phyloP scores from a whole-genome alignment of 2,329 filamentous ascomycete species.

The Colletotrichum karsti region DNA sequence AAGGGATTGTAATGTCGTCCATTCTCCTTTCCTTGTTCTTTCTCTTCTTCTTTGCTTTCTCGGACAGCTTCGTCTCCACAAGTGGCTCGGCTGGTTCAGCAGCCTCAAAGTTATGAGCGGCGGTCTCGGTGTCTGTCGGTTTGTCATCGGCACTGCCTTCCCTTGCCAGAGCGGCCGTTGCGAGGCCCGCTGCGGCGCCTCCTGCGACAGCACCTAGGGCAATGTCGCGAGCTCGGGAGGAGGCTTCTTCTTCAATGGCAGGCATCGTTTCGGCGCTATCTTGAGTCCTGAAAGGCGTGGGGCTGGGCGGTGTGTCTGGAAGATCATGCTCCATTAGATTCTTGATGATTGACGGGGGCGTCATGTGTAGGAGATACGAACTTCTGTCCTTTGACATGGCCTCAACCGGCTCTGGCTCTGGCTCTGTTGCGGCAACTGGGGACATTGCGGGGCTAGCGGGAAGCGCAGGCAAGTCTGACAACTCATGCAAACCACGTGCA shows the following conservation, averaged over 20 bases:
- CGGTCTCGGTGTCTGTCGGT: neutral
- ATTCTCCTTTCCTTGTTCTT: conserved; percentile 1
- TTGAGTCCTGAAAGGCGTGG: conserved; percentile 35
- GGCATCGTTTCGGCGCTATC: conserved; percentile 24
- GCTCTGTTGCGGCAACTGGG: conserved; percentile 32
- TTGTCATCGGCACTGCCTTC: neutral
- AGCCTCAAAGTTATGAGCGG: conserved; percentile 2
- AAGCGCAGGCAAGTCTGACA: conserved; percentile 30
- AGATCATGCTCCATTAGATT: conserved; percentile 33
- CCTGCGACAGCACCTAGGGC: neutral
- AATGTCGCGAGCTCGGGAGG: neutral
- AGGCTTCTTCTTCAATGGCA: conserved; percentile 37
- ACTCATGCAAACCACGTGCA: conserved; percentile 3
- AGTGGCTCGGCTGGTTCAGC: neutral
- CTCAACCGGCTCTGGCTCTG: conserved; percentile 49
- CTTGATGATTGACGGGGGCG: conserved; percentile 43
- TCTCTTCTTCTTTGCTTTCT: conserved; percentile 43
- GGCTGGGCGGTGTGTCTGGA: conserved; percentile 33
- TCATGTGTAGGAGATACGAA: conserved; percentile 50
- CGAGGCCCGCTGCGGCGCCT: conserved; percentile 6
- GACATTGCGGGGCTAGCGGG: conserved; percentile 21
- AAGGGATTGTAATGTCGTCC: neutral
- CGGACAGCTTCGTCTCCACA: conserved; percentile 33
- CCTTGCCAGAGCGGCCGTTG: neutral
- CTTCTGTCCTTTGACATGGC: conserved; percentile 51